Evolutionary conservation across 352 stramenopile genomes (phyloP).

Genomic region (Blastocystis hominis): DNA sequence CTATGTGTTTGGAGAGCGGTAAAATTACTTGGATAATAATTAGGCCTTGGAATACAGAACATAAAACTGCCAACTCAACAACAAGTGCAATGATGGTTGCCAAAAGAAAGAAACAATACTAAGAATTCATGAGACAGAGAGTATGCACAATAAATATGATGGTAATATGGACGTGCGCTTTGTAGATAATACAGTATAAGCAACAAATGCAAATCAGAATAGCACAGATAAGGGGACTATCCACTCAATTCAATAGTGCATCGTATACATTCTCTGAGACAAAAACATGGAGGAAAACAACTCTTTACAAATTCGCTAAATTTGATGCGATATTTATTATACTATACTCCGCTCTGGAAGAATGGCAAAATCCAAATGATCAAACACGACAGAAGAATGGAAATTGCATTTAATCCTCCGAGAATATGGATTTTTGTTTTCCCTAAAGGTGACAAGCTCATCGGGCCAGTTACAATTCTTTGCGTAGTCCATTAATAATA

Average conservation of each 20-base stretch:
- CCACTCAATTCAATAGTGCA: not conserved
- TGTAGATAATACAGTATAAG: not conserved
- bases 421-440: not conserved
- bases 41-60: not conserved
- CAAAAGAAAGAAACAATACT: not conserved
- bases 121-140: not conserved
- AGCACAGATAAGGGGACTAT: not conserved
- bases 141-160: not conserved
- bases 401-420: not conserved
- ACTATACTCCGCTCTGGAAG: not conserved
- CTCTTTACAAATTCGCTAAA: not conserved
- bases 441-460: not conserved
- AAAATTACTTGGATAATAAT: not conserved
- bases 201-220: not conserved
- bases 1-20: too few relatives aligned
- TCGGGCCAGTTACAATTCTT: not conserved
- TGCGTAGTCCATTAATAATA: not conserved
- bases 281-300: not conserved
- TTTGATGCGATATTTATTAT: not conserved
- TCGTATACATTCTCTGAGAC: not conserved
- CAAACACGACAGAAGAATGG: not conserved
- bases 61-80: not conserved
- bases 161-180: not conserved
- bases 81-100: not conserved
- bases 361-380: not conserved